phyloP scores from a whole-genome alignment of 2,329 filamentous ascomycete genomes.

The Penicillium sp. region DNA sequence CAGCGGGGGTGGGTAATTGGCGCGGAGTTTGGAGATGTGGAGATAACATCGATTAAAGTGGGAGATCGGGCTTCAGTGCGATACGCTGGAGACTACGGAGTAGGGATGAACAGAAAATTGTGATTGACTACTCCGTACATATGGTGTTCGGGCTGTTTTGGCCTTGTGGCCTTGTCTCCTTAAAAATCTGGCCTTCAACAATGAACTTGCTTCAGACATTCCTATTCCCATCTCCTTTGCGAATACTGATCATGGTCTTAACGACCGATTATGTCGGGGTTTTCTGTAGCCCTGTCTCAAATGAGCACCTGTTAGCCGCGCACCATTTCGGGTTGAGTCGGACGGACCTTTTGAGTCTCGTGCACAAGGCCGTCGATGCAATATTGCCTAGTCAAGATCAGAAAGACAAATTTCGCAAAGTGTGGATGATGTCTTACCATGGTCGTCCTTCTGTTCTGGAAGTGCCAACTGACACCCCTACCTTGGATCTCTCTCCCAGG shows the following conservation, averaged over 20 bases:
- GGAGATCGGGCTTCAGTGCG: neutral
- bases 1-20: neutral
- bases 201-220: too few species aligned
- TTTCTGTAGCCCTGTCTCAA: constrained; percentile 73
- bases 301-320: constrained; percentile 74
- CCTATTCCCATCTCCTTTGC: neutral
- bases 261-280: constrained; percentile 84
- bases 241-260: constrained; percentile 17
- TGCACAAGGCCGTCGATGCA: constrained; percentile 61
- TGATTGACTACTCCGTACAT: neutral
- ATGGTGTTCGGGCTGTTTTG: neutral
- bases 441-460: too few species aligned
- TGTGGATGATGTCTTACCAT: too few species aligned
- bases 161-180: neutral
- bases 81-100: too few species aligned
- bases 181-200: neutral
- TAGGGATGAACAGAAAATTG: too few species aligned
- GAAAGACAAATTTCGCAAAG: constrained; percentile 31
- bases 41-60: neutral
- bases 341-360: constrained; percentile 55
- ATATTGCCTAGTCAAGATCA: constrained; percentile 69
- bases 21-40: neutral
- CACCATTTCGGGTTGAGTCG: constrained; percentile 64
- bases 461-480: neutral
- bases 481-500: neutral